Conservation (phyloP, 148 eudicot genomes). For the Spergularia bocconei region DNA sequence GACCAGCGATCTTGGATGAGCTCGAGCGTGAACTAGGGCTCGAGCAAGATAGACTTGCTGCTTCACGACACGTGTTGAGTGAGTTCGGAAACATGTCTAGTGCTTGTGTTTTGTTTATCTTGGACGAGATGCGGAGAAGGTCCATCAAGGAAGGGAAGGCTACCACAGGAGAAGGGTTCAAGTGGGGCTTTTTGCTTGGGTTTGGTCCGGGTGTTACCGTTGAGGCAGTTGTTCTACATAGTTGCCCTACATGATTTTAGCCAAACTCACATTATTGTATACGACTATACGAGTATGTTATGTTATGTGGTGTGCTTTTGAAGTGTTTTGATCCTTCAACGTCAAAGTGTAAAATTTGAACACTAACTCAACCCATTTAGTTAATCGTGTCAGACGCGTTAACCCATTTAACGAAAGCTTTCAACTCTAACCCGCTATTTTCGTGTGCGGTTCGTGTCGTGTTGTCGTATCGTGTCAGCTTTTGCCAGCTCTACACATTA, state of each 20-base stretch:
- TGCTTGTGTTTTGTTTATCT: background rate
- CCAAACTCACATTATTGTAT: no score
- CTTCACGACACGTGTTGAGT: background rate
- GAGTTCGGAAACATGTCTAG: background rate
- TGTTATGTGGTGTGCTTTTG: no score
- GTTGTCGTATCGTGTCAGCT: no score
- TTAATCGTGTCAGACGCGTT: no score
- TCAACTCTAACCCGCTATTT: no score
- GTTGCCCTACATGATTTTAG: background rate
- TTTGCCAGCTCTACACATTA: no score
- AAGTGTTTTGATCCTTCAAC: no score
- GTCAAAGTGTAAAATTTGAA: no score
- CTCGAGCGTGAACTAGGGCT: background rate
- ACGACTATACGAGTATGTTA: no score
- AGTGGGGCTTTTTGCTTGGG: slow-evolving; percentile 4
- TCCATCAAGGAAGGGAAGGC: background rate
- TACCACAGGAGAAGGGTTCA: background rate
- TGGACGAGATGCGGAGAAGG: slow-evolving; percentile 2
- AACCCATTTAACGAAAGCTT: no score
- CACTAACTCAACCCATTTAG: no score
- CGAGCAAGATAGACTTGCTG: background rate
- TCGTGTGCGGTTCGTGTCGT: no score
- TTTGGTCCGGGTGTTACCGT: slow-evolving; percentile 3
- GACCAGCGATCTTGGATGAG: background rate
- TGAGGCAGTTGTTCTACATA: background rate